These are phyloP conservation scores for Dendrostoma leiphaemia DNA, from an alignment of 2,329 filamentous ascomycete genomes.

Conservation along the genomic window DNA sequence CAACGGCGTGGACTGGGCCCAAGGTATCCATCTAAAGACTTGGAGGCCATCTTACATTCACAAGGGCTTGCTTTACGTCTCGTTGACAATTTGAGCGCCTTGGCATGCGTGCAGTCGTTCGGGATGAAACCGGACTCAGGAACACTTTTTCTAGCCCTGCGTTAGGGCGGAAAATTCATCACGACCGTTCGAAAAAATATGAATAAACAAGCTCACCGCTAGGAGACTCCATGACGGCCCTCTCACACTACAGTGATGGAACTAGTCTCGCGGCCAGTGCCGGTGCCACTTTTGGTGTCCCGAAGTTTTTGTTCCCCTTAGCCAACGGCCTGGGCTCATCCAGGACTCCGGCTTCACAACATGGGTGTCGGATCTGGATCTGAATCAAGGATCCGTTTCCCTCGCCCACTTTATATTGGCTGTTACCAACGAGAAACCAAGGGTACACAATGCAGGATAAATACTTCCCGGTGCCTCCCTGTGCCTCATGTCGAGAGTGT, in stretches of 20 bases:
- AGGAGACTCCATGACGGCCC: too few species aligned
- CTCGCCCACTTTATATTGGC: conserved; percentile 2
- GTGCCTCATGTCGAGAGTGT: background rate
- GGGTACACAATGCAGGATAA: background rate
- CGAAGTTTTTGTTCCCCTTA: background rate
- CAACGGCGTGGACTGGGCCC: too few species aligned
- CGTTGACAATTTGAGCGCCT: too few species aligned
- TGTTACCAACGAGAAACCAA: background rate
- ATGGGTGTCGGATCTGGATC: background rate
- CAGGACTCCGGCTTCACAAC: background rate
- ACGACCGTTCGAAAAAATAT: background rate
- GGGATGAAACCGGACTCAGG: background rate
- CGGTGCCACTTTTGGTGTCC: background rate
- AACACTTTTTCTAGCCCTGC: background rate
- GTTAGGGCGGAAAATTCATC: background rate
- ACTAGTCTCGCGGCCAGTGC: background rate
- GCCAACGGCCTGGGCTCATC: background rate
- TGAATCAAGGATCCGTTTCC: background rate
- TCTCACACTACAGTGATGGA: too few species aligned
- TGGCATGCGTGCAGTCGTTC: background rate
- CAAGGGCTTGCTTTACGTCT: too few species aligned
- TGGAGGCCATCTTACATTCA: too few species aligned
- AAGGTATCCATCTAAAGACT: too few species aligned
- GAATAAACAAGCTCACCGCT: background rate
- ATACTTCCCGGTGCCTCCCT: background rate